Percentiles rank a stretch among this genome's conserved stretches.
Conservation (phyloP, 1,284 basidiomycete species). For the Takashimella tepidaria region DNA sequence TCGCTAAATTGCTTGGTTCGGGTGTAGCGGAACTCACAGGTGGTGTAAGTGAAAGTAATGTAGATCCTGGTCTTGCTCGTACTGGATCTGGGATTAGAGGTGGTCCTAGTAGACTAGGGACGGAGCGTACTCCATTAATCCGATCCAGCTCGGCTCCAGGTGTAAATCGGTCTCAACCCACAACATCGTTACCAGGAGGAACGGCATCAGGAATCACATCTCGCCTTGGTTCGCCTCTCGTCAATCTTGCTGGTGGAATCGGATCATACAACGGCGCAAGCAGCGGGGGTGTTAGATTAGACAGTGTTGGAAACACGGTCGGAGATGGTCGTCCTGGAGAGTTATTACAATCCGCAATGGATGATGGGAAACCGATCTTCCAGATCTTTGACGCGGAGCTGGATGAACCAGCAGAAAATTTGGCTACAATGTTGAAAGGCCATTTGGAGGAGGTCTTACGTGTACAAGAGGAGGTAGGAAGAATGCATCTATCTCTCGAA, state of each 20-base stretch:
- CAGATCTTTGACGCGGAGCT: not conserved
- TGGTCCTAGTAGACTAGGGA: too few relatives aligned
- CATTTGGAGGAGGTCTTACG: conserved; percentile 9
- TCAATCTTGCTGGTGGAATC: not conserved
- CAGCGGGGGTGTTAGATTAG: not conserved
- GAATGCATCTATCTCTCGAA: conserved; percentile 14
- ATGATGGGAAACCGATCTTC: not conserved
- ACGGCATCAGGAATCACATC: too few relatives aligned
- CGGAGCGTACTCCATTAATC: not conserved
- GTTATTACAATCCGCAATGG: not conserved
- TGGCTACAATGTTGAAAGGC: not conserved
- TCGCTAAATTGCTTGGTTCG: not conserved
- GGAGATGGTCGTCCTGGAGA: too few relatives aligned
- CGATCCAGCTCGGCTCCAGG: not conserved
- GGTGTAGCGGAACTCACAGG: not conserved
- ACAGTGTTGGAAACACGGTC: too few relatives aligned
- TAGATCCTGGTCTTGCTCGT: too few relatives aligned
- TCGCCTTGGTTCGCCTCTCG: not conserved
- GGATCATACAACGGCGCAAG: not conserved
- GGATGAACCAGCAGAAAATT: not conserved
- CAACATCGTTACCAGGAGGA: too few relatives aligned
- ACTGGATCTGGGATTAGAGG: too few relatives aligned
- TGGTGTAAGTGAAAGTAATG: too few relatives aligned
- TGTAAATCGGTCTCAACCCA: too few relatives aligned
- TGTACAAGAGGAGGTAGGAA: conserved; percentile 16